Evolutionary conservation across 2,329 filamentous ascomycete species (phyloP).

Genomic region (Shiraia bambusicola): DNA sequence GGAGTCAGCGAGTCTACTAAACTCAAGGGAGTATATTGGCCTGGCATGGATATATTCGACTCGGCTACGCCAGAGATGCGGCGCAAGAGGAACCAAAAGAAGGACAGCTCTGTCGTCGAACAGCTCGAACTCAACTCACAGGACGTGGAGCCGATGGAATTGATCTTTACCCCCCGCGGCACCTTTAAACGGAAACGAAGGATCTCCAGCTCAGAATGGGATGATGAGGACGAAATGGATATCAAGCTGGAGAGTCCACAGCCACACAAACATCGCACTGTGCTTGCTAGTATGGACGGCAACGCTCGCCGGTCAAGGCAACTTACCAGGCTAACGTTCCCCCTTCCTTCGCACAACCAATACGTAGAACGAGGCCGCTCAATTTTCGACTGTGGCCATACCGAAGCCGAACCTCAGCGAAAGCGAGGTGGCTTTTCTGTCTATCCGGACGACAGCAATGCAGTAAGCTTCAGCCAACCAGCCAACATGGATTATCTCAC

Average conservation of each 20-base stretch:
- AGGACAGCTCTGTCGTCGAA: slow-evolving; percentile 69
- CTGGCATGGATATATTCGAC: slow-evolving; percentile 81
- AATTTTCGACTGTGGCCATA: slow-evolving; percentile 33
- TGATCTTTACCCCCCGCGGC: slow-evolving; percentile 58
- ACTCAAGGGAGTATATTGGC: slow-evolving; percentile 73
- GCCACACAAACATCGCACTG: slow-evolving; percentile 26
- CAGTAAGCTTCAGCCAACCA: slow-evolving; percentile 35
- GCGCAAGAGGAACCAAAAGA: slow-evolving; percentile 75
- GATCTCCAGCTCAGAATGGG: slow-evolving; percentile 49
- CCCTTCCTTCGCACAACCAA: slow-evolving; percentile 21
- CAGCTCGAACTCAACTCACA: slow-evolving; percentile 66
- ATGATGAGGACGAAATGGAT: slow-evolving; percentile 42
- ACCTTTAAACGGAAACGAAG: slow-evolving; percentile 46
- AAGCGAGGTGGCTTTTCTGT: slow-evolving; percentile 42
- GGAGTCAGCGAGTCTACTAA: slow-evolving; percentile 47
- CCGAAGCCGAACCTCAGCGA: slow-evolving; percentile 32
- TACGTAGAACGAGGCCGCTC: slow-evolving; percentile 36
- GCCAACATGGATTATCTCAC: slow-evolving; percentile 39
- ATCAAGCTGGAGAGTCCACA: slow-evolving; percentile 41
- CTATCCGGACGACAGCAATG: slow-evolving; percentile 44
- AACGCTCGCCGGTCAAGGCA: slow-evolving; percentile 39
- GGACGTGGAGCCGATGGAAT: slow-evolving; percentile 64
- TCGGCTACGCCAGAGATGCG: slow-evolving; percentile 73
- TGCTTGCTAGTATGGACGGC: slow-evolving; percentile 34
- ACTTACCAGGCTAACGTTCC: slow-evolving; percentile 21